phyloP scores from a whole-genome alignment of 2,329 filamentous ascomycete genomes.

The Plenodomus tracheiphilus region DNA sequence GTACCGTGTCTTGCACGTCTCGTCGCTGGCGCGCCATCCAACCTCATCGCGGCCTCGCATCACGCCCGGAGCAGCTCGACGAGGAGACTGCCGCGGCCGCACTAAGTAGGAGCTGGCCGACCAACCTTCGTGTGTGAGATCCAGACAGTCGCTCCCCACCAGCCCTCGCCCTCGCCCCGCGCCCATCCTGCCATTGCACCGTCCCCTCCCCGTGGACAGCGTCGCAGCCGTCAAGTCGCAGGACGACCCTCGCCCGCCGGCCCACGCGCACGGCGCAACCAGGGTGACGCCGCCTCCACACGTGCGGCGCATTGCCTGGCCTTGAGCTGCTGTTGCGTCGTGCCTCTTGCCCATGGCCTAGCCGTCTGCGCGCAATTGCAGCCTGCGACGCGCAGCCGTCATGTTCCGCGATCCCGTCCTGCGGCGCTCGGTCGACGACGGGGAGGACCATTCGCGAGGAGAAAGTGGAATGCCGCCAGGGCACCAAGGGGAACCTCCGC shows the following conservation, averaged over 20 bases:
- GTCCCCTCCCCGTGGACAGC: neutral
- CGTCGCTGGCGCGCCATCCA: constrained; percentile 13
- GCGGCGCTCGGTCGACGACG: constrained; percentile 36
- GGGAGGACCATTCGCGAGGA: constrained; percentile 29
- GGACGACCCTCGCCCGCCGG: constrained; percentile 16
- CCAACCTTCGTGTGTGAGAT: constrained; percentile 24
- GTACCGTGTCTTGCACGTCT: constrained; percentile 1
- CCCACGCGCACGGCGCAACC: constrained; percentile 23
- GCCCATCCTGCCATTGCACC: constrained; percentile 15
- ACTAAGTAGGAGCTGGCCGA: constrained; percentile 32
- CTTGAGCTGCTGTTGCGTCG: too few species aligned
- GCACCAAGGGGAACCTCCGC: constrained; percentile 36
- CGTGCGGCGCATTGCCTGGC: too few species aligned
- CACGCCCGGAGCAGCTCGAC: constrained; percentile 18
- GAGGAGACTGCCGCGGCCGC: constrained; percentile 26
- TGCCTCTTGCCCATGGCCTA: constrained; percentile 15
- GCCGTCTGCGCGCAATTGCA: constrained; percentile 2
- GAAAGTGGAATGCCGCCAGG: constrained; percentile 38
- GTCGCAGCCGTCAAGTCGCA: constrained; percentile 2
- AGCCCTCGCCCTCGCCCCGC: constrained; percentile 11
- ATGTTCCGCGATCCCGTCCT: constrained; percentile 38
- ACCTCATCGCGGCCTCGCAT: constrained; percentile 25
- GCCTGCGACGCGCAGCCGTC: constrained; percentile 6
- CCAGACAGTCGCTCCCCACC: constrained; percentile 18
- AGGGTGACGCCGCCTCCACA: constrained; percentile 7